These are phyloP conservation scores for Glomus cerebriforme DNA, from an alignment of 192 early-diverging fungal genomes.

Conservation along the genomic window DNA sequence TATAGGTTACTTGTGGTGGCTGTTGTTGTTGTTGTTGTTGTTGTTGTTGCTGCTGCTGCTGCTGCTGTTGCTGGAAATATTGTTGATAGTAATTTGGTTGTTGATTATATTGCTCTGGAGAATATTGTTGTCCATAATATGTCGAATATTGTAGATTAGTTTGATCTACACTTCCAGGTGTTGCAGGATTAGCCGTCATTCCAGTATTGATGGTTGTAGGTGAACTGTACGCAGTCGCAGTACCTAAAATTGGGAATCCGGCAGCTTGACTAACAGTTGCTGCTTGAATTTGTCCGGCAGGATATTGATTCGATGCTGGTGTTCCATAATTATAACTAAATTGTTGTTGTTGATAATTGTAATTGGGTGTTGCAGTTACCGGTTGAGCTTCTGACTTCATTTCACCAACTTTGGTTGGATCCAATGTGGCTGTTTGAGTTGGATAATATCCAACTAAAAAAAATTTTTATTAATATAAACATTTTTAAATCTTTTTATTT, in stretches of 20 bases:
- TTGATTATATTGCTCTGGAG: conserved; percentile 32
- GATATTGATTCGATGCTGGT: background rate
- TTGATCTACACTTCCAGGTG: conserved; percentile 22
- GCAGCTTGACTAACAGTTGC: background rate
- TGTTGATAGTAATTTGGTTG: conserved; percentile 29
- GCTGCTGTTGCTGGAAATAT: conserved; percentile 12
- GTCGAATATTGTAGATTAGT: conserved; percentile 12
- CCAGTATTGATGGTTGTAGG: background rate
- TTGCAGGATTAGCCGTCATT: background rate
- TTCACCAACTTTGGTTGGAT: conserved; percentile 27
- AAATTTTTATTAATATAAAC: background rate
- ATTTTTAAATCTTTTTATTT: too few relatives aligned
- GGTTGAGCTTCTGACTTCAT: conserved; percentile 1
- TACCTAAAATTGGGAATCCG: background rate
- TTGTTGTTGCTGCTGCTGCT: conserved; percentile 15
- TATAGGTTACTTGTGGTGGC: too few relatives aligned
- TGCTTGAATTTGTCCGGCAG: background rate
- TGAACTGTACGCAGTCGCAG: background rate
- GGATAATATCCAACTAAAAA: conserved; percentile 26
- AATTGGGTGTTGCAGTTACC: background rate
- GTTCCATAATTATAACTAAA: conserved; percentile 27
- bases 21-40: conserved; percentile 1
- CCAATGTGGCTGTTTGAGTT: background rate
- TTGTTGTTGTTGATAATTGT: conserved; percentile 27
- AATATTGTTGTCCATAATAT: conserved; percentile 27